Percentiles rank a stretch among this genome's conserved stretches.
Conservation (phyloP, 2,329 filamentous ascomycete genomes). For the Torrubiella hemipterigena region DNA sequence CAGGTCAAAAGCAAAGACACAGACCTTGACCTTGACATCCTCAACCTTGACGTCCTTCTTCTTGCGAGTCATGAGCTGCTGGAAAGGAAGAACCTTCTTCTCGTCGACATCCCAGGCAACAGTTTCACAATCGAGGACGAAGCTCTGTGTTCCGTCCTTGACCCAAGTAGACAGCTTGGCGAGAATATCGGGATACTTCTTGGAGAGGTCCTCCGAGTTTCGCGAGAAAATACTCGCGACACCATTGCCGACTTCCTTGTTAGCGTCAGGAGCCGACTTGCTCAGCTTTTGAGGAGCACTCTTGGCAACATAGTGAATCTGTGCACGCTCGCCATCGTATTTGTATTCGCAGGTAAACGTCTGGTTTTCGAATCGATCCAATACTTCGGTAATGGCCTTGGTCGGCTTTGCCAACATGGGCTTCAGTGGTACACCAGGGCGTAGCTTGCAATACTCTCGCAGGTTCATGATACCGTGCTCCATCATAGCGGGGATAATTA, state of each 20-base stretch:
- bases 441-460: slow-evolving; percentile 75
- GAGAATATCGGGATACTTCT: slow-evolving; percentile 95
- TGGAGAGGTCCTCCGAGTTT: slow-evolving; percentile 93
- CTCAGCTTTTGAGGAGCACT: slow-evolving; percentile 60
- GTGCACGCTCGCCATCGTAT: slow-evolving; percentile 95
- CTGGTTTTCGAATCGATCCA: slow-evolving; percentile 91
- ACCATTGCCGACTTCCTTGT: slow-evolving; percentile 57
- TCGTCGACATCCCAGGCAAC: slow-evolving; percentile 92
- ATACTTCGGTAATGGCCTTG: slow-evolving; percentile 93
- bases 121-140: slow-evolving; percentile 96
- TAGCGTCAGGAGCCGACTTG: slow-evolving; percentile 44
- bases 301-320: slow-evolving; percentile 92
- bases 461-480: slow-evolving; percentile 77
- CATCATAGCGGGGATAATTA: slow-evolving; percentile 83
- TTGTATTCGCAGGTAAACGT: slow-evolving; percentile 98
- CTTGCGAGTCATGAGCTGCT: slow-evolving; percentile 96
- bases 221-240: slow-evolving; percentile 91
- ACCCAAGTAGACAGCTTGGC: slow-evolving; percentile 82
- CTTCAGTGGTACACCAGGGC: slow-evolving; percentile 88
- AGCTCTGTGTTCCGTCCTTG: slow-evolving; percentile 79
- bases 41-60: slow-evolving; percentile 93
- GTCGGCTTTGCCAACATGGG: slow-evolving; percentile 98
- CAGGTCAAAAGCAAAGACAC: slow-evolving; percentile 92
- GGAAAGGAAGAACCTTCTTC: slow-evolving; percentile 94
- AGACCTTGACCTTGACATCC: slow-evolving; percentile 93